Evolutionary conservation across 139 green algal species (phyloP), one percentile per base, ranked within the genome.

Genomic region (Desmodesmus armatus): DNA sequence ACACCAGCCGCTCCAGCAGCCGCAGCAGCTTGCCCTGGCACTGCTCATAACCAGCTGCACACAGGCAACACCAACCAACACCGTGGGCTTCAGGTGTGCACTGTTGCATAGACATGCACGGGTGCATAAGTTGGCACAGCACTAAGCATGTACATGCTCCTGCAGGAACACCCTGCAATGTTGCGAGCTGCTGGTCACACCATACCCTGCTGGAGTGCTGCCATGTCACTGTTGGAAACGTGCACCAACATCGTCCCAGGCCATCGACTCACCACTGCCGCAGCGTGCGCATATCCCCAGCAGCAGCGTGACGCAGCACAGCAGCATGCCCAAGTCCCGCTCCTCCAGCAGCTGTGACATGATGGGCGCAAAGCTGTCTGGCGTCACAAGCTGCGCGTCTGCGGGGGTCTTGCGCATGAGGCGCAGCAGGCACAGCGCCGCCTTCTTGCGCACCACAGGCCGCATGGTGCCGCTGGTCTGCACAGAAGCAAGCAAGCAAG

Each of bases 371-470:
- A 93, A 93, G 31, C 74, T 90, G 49, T 94, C 91, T 1, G 88
- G 87, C 72, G 92, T 92, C 29, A 93, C 86, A 5, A 97, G 74
- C 62, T 90, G 89, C 15, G 76, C 80, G 62, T 98, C 94, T 17
- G 89, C 51, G 0, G 93, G 88, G 41, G 96, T 96, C 92, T 98
- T 99, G 67, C 97, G 92, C 58, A 98, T 93, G 72, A 99, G 90
- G 35, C 96, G 87, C 86, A 99, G 93, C 78, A 99, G 89, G 89
- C 94, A 98, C 49, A 99, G 92, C 40, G 96, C 96, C 4, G 98
- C 97, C 87, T 99, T 99, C 91, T 99, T 99, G 74, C 96, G 93
- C 69, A 99, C 94, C 33, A 98, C 85, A 4, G 96, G 93, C 4
- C 96, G 92, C 31, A 93, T 89, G 0, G 92, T 87, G 67, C 94